A percentile compares a stretch with the other conserved stretches of the same genome.
Evolutionary conservation across 768 basidiomycete genomes (phyloP).

Genomic region (Krasilnikovozyma curviuscula): DNA sequence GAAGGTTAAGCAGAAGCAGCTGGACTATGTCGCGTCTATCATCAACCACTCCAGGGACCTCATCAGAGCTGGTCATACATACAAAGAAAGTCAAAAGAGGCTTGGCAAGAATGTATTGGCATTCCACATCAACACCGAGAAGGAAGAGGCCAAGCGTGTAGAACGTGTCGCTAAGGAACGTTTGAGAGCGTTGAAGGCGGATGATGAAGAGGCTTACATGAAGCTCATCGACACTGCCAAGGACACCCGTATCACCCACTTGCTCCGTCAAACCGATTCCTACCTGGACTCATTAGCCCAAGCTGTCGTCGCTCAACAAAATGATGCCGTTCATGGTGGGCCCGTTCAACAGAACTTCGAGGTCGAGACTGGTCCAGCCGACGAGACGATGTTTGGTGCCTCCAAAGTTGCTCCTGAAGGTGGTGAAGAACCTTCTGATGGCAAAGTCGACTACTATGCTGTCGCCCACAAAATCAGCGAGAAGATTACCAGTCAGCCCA

Average conservation of each 20-base stretch:
- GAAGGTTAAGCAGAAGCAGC: conserved; percentile 86
- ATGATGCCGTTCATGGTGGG: conserved; percentile 31
- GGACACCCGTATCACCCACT: conserved; percentile 93
- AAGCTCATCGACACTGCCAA: conserved; percentile 97
- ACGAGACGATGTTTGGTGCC: conserved; percentile 13
- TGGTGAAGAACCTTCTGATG: conserved; percentile 35
- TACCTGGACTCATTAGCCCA: conserved; percentile 91
- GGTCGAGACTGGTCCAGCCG: conserved; percentile 16
- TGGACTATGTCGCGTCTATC: conserved; percentile 78
- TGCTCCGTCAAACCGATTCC: conserved; percentile 77
- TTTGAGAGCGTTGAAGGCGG: conserved; percentile 88
- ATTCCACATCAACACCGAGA: conserved; percentile 80
- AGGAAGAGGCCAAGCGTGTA: conserved; percentile 93
- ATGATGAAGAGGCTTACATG: conserved; percentile 99
- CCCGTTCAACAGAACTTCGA: conserved; percentile 25
- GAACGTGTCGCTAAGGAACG: conserved; percentile 92
- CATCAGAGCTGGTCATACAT: conserved; percentile 29
- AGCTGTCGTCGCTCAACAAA: conserved; percentile 82
- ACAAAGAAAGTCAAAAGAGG: conserved; percentile 37
- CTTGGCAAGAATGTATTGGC: conserved; percentile 60
- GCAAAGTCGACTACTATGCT: conserved; percentile 83
- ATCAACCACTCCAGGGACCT: conserved; percentile 64
- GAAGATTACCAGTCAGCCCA: conserved; percentile 38
- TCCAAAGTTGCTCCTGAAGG: conserved; percentile 52
- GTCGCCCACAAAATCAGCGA: conserved; percentile 85